Conservation (phyloP, 2,329 filamentous ascomycete genomes). For the Talaromyces sp. region DNA sequence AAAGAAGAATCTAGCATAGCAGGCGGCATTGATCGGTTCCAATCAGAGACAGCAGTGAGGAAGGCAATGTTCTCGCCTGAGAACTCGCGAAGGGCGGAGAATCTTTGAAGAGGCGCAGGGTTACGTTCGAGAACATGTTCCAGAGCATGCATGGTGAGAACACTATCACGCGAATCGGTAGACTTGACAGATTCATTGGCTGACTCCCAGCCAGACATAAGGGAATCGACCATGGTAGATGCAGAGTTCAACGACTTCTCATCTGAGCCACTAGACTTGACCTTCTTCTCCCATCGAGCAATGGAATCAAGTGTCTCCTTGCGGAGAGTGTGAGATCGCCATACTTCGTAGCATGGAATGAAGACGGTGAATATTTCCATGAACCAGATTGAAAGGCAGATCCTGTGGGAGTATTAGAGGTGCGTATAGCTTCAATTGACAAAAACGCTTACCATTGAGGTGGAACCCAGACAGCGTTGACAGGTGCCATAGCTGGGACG, state of each 20-base stretch:
- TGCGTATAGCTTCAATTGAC: not conserved
- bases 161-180: slow-evolving; percentile 47
- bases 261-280: slow-evolving; percentile 28
- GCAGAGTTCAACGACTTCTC: slow-evolving; percentile 32
- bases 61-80: slow-evolving; percentile 73
- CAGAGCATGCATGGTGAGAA: slow-evolving; percentile 63
- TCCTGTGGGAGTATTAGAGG: slow-evolving; percentile 16
- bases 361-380: slow-evolving; percentile 68
- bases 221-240: slow-evolving; percentile 33
- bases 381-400: slow-evolving; percentile 63
- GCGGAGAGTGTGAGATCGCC: slow-evolving; percentile 36
- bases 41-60: slow-evolving; percentile 60
- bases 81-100: slow-evolving; percentile 67
- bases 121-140: slow-evolving; percentile 59
- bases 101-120: slow-evolving; percentile 55
- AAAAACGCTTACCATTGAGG: slow-evolving; percentile 53
- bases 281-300: slow-evolving; percentile 42
- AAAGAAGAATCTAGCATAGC: slow-evolving; percentile 18
- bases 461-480: slow-evolving; percentile 62
- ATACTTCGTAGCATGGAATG: slow-evolving; percentile 63
- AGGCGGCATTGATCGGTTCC: slow-evolving; percentile 47
- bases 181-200: slow-evolving; percentile 42
- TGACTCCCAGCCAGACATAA: slow-evolving; percentile 31
- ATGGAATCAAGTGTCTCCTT: slow-evolving; percentile 42
- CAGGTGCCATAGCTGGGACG: slow-evolving; percentile 53